Percentiles rank a stretch among this genome's conserved stretches.
Conservation (phyloP, 768 basidiomycete genomes). For the Candolleomyces aberdarensis region DNA sequence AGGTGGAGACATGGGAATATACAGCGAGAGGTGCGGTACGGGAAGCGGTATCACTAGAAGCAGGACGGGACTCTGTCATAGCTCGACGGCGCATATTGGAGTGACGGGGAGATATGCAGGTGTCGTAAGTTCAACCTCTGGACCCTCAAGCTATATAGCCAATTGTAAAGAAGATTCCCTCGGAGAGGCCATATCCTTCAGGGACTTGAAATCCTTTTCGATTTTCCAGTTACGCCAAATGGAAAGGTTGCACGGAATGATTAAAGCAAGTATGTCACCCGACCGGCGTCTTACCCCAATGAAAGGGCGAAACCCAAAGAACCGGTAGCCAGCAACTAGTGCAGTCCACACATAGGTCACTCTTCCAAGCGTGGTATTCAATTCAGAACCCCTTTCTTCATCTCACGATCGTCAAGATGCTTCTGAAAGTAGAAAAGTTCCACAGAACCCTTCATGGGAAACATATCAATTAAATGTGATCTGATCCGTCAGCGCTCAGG, state of each 20-base stretch:
- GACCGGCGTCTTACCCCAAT: not conserved
- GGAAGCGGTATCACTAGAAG: not conserved
- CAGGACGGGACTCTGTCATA: constrained; percentile 5
- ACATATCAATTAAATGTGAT: not conserved
- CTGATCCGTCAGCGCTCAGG: not conserved
- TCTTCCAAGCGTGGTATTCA: not conserved
- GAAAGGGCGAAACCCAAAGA: not conserved
- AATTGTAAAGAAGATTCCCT: not conserved
- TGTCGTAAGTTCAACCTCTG: not conserved
- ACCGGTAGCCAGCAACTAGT: not conserved
- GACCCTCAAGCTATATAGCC: not conserved
- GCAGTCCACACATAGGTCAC: not conserved
- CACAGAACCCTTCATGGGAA: not conserved
- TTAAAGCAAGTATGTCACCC: not conserved
- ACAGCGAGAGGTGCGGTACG: constrained; percentile 3
- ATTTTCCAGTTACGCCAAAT: not conserved
- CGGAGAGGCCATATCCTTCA: not conserved
- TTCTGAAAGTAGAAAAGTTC: not conserved
- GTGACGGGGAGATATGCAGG: not conserved
- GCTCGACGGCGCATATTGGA: constrained; percentile 9
- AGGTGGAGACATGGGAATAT: constrained; percentile 15
- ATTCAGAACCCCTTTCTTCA: not conserved
- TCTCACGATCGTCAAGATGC: not conserved
- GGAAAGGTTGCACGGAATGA: not conserved
- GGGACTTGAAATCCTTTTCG: not conserved